phyloP scores from a whole-genome alignment of 2,329 filamentous ascomycete genomes.

The Cordyceps tenuipes region DNA sequence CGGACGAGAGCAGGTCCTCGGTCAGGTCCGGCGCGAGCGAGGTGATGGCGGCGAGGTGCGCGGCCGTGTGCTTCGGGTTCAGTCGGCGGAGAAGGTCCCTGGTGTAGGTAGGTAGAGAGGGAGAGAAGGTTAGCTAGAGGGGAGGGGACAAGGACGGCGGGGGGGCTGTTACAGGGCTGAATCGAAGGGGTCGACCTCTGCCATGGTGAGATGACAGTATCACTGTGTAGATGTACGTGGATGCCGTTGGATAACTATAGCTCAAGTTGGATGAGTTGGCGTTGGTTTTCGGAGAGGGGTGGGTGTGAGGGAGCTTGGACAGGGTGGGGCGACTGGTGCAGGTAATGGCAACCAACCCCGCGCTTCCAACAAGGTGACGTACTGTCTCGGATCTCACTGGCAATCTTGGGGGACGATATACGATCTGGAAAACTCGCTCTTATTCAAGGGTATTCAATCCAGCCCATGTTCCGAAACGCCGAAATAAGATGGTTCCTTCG shows the following conservation, averaged over 20 bases:
- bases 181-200: conserved; percentile 59
- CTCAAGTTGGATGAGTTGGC: neutral
- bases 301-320: neutral
- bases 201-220: conserved; percentile 26
- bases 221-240: neutral
- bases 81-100: conserved; percentile 97
- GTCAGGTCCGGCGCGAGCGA: conserved; percentile 82
- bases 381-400: neutral
- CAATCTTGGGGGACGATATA: neutral
- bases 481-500: neutral
- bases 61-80: conserved; percentile 83
- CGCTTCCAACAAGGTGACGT: neutral
- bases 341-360: neutral
- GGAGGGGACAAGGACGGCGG: neutral
- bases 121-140: neutral
- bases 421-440: neutral
- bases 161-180: conserved; percentile 57
- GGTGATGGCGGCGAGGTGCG: conserved; percentile 85
- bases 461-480: neutral
- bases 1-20: conserved; percentile 94
- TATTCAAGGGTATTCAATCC: neutral
- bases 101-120: neutral
- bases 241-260: neutral
- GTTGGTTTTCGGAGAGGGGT: neutral
- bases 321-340: conserved; percentile 1